A percentile compares a stretch with the other conserved stretches of the same genome.
phyloP scores from a whole-genome alignment of 78 protist genomes.

The Dictyostelium firmibasis region DNA sequence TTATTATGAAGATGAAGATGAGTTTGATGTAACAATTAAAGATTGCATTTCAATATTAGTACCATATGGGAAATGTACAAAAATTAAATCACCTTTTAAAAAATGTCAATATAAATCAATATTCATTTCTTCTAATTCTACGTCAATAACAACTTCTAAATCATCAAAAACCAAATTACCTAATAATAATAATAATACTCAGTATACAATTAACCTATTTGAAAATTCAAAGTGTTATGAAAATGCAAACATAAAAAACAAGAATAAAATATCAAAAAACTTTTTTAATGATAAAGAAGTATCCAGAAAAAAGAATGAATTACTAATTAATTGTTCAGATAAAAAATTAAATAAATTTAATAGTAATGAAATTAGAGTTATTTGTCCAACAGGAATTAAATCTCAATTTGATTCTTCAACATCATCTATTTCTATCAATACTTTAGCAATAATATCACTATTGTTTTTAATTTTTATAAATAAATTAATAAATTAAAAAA shows the following conservation, averaged over 20 bases:
- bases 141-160: background rate
- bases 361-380: background rate
- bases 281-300: background rate
- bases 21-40: background rate
- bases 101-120: background rate
- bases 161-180: too few relatives aligned
- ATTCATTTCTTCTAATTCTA: background rate
- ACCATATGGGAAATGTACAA: background rate
- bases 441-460: background rate
- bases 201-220: too few relatives aligned
- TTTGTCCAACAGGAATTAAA: background rate
- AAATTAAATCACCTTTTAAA: background rate
- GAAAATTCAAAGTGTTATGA: background rate
- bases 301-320: background rate
- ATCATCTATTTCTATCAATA: background rate
- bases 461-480: too few relatives aligned
- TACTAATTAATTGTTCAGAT: background rate
- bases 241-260: too few relatives aligned
- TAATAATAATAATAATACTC: background rate
- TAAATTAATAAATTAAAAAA: too few relatives aligned
- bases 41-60: background rate
- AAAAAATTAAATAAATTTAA: too few relatives aligned
- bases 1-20: background rate
- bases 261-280: background rate
- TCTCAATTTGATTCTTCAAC: background rate